Evolutionary conservation across 495 filamentous ascomycete genomes (phyloP), one percentile per base, ranked within the genome.

Genomic region (Podospora tetraspora): DNA sequence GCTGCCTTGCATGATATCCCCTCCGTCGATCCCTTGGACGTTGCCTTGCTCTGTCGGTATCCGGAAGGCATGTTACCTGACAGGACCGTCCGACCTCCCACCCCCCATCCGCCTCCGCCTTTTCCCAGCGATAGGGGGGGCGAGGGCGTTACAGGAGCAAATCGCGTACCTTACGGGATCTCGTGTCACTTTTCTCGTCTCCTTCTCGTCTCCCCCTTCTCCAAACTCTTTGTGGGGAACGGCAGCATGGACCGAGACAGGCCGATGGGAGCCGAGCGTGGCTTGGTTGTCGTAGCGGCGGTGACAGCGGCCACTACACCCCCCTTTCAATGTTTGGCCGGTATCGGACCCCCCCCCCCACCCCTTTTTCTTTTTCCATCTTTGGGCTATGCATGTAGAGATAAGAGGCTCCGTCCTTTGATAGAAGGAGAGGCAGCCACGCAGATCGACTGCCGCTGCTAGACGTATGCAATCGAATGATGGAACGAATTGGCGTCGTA

Each of bases 151-250:
- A n/a, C 43, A 52, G 16, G 43, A 52, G 43, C 43, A 52, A 52
- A 52, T 52, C 43, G 58, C 25, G 59, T 16, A 10, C 59, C 59
- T 60, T 60, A 24, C 59, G 24, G 23, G 59, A 60, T 60, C 59
- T 60, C 22, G 59, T 60, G 59, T 60, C 23, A 60, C 59, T 25
- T 60, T 60, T 60, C 59, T 60, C 59, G 12, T 60, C 27, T 23
- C 57, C 57, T 59, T 23, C 3, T 59, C 57, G 6, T 29, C 23
- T 6, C n/a, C 11, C 13, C 19, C 27, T 60, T 27, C 16, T n/a
- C 11, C 58, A 60, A 60, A 16, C 12, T 60, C 59, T 60, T 11
- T 19, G 43, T 2, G 43, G 43, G 32, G 32, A 0, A 37, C 11
- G 32, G 43, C 43, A 52, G 43, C 6, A n/a, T 60, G 23, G 59